Evolutionary conservation across 2,329 filamentous ascomycete species (phyloP).

Genomic region (Penicillium paneum): DNA sequence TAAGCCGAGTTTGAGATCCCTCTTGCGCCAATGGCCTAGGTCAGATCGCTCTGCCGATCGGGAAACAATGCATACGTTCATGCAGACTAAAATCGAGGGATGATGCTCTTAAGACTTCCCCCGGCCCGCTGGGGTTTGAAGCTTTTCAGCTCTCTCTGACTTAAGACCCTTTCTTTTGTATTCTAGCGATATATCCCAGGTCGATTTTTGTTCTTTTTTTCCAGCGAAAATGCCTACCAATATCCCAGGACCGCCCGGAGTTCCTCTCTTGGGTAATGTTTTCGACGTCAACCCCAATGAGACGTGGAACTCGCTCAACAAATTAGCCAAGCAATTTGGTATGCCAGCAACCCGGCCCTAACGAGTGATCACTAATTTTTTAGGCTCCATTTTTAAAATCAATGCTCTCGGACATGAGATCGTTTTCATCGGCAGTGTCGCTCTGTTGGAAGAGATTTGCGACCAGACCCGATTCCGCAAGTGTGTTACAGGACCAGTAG

Average conservation of each 20-base stretch:
- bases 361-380: background rate
- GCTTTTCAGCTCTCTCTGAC: slow-evolving; percentile 1
- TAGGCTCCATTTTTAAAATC: slow-evolving; percentile 61
- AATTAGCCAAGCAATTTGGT: slow-evolving; percentile 50
- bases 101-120: slow-evolving; percentile 11
- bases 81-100: slow-evolving; percentile 18
- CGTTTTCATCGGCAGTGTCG: slow-evolving; percentile 53
- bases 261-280: slow-evolving; percentile 53
- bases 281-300: slow-evolving; percentile 50
- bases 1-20: slow-evolving; percentile 8
- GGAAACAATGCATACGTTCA: background rate
- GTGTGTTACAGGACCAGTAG: slow-evolving; percentile 52
- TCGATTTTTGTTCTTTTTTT: background rate
- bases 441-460: slow-evolving; percentile 61
- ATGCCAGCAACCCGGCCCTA: slow-evolving; percentile 1
- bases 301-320: slow-evolving; percentile 51
- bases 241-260: slow-evolving; percentile 51
- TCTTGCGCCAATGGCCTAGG: slow-evolving; percentile 9
- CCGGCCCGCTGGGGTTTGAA: background rate
- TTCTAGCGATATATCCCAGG: slow-evolving; percentile 6
- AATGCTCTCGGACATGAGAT: slow-evolving; percentile 45
- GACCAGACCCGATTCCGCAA: slow-evolving; percentile 62
- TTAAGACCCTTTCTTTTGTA: slow-evolving; percentile 6
- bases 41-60: slow-evolving; percentile 22
- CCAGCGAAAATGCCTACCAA: slow-evolving; percentile 43